Conservation (phyloP, 2,329 filamentous ascomycete species). For the Talaromyces funiculosus region DNA sequence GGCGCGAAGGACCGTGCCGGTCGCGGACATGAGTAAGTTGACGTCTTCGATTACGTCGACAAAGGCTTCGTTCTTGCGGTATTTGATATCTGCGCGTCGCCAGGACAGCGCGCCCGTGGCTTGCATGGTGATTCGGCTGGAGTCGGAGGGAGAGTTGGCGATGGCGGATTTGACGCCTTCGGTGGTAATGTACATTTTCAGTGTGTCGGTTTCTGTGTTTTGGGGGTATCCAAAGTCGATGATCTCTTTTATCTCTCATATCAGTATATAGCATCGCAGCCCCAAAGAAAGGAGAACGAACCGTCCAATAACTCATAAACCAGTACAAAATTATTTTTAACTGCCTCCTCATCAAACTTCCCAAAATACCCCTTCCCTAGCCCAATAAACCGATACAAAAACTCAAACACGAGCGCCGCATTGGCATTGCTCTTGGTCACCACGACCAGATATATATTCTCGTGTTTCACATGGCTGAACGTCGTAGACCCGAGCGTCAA, state of each 20-base stretch:
- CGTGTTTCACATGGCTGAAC: slow-evolving; percentile 98
- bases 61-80: slow-evolving; percentile 98
- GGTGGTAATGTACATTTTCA: slow-evolving; percentile 99
- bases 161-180: slow-evolving; percentile 88
- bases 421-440: slow-evolving; percentile 99
- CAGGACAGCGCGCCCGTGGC: slow-evolving; percentile 94
- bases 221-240: slow-evolving; percentile 98
- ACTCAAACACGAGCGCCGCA: slow-evolving; percentile 95
- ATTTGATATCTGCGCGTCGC: slow-evolving; percentile 95
- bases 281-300: slow-evolving; percentile 34
- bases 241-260: slow-evolving; percentile 62
- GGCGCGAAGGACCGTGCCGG: slow-evolving; percentile 85
- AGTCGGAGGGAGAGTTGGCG: slow-evolving; percentile 69
- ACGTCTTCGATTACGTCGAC: slow-evolving; percentile 99
- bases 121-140: slow-evolving; percentile 98
- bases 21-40: slow-evolving; percentile 98
- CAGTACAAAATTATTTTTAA: slow-evolving; percentile 99
- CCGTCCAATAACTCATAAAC: slow-evolving; percentile 96
- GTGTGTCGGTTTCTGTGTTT: slow-evolving; percentile 95
- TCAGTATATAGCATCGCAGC: neutral
- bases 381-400: slow-evolving; percentile 84
- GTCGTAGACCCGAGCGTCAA: slow-evolving; percentile 95
- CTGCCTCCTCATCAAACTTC: slow-evolving; percentile 98
- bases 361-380: slow-evolving; percentile 95
- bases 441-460: slow-evolving; percentile 96